Conservation (phyloP, 1,139 yeast genomes). For the Diutina neorugosa region DNA sequence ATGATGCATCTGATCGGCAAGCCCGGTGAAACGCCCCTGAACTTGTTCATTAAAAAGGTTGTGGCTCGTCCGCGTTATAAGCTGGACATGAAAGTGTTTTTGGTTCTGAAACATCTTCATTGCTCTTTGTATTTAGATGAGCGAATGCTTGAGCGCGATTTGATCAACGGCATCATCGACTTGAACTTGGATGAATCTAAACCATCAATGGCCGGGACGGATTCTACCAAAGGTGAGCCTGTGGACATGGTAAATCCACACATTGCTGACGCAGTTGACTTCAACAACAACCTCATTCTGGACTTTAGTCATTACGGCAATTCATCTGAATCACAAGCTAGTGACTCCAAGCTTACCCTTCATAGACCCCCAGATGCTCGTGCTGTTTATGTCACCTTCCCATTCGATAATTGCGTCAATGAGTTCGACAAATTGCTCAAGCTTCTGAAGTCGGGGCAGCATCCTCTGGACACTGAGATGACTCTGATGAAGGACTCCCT, state of each 20-base stretch:
- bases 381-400: not conserved
- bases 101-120: slow-evolving; percentile 16
- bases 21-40: slow-evolving; percentile 28
- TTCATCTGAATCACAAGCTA: not conserved
- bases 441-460: not conserved
- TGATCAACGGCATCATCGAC: slow-evolving; percentile 36
- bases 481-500: not conserved
- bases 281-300: not conserved
- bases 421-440: not conserved
- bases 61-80: slow-evolving; percentile 43
- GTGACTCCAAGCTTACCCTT: not conserved
- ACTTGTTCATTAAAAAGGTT: slow-evolving; percentile 32
- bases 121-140: slow-evolving; percentile 37
- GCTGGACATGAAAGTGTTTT: slow-evolving; percentile 35
- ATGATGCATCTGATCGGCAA: slow-evolving; percentile 28
- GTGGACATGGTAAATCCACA: not conserved
- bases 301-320: not conserved
- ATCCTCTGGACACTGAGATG: not conserved
- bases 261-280: not conserved
- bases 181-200: slow-evolving; percentile 8
- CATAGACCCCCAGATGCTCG: not conserved
- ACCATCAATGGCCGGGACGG: not conserved
- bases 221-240: not conserved
- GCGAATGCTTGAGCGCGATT: slow-evolving; percentile 40
- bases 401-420: not conserved